phyloP scores from a whole-genome alignment of 768 basidiomycete species.

The Termitomyces sp. region DNA sequence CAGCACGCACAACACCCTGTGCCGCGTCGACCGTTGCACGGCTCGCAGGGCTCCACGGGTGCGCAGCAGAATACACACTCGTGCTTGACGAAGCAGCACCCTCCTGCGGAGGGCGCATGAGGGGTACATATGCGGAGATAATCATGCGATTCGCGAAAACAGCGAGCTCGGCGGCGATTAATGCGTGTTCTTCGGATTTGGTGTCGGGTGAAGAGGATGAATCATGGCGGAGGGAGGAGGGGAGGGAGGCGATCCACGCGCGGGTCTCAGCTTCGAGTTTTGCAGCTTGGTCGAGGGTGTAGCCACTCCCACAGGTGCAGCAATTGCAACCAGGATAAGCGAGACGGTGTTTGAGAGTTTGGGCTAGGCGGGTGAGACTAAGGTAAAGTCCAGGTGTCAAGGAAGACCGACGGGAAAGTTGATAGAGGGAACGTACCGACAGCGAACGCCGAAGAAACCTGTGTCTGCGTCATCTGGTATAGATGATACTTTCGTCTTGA shows the following conservation, averaged over 20 bases:
- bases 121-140: constrained; percentile 64
- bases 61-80: constrained; percentile 13
- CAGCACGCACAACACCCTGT: constrained; percentile 54
- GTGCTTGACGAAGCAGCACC: background rate
- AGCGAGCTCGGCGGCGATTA: constrained; percentile 34
- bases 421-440: constrained; percentile 42
- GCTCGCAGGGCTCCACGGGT: constrained; percentile 45
- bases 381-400: background rate
- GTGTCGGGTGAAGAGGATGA: constrained; percentile 22
- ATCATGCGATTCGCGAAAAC: constrained; percentile 57
- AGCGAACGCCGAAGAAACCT: constrained; percentile 49
- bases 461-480: background rate
- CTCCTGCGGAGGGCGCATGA: constrained; percentile 33
- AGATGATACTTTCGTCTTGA: background rate
- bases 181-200: constrained; percentile 47
- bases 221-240: constrained; percentile 35
- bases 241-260: constrained; percentile 48
- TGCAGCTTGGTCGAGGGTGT: constrained; percentile 59
- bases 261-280: constrained; percentile 52
- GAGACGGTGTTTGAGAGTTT: constrained; percentile 51
- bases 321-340: constrained; percentile 23
- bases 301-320: constrained; percentile 30
- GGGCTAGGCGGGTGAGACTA: constrained; percentile 61
- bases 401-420: background rate
- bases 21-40: constrained; percentile 61